Conservation (phyloP, 164 flowering plant species). For the Akebia trifoliata region DNA sequence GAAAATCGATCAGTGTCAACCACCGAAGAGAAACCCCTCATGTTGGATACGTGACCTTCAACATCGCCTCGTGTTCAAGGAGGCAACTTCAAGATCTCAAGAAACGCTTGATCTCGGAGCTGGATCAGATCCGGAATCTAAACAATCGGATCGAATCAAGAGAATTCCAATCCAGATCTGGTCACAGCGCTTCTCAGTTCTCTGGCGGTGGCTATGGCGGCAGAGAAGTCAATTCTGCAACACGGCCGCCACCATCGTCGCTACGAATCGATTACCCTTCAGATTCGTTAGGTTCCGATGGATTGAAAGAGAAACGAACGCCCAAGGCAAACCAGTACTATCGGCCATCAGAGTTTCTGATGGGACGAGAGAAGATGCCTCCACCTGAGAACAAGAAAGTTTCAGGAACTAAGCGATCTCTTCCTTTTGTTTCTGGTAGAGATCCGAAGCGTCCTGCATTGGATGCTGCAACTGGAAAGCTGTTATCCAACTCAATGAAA, state of each 20-base stretch:
- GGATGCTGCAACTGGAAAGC: conserved; percentile 12
- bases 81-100: conserved; percentile 49
- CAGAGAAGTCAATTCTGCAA: conserved; percentile 9
- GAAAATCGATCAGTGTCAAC: conserved; percentile 16
- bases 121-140: conserved; percentile 49
- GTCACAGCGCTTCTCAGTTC: conserved; percentile 17
- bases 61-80: conserved; percentile 35
- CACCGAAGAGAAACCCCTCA: conserved; percentile 4
- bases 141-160: conserved; percentile 47
- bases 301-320: conserved; percentile 17
- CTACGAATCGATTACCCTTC: neutral
- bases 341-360: conserved; percentile 10
- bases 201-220: conserved; percentile 13
- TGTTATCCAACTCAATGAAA: conserved; percentile 31
- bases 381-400: conserved; percentile 30
- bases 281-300: conserved; percentile 9
- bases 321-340: conserved; percentile 17
- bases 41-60: conserved; percentile 26
- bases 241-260: conserved; percentile 5
- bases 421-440: conserved; percentile 10
- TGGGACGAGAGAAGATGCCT: conserved; percentile 17
- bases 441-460: conserved; percentile 29
- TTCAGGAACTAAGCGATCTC: conserved; percentile 44
- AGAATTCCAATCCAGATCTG: conserved; percentile 28
- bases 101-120: conserved; percentile 43